Base-by-base conservation (phyloP, 2,329 filamentous ascomycete species). In the Sporothrix mexicana region DNA sequence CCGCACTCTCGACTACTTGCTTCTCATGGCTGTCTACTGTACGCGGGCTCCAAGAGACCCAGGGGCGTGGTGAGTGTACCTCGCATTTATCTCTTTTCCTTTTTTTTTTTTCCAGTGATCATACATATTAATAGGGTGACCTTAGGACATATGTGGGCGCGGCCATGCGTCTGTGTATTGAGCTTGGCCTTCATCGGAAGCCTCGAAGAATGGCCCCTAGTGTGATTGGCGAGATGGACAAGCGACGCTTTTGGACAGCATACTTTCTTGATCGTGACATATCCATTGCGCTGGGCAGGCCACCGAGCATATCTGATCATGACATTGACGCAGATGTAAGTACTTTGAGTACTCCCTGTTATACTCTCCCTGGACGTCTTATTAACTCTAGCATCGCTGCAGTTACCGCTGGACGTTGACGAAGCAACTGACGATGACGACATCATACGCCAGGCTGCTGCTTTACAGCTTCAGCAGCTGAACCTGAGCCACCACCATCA, bases 1-100 rank as follows among this genome's bases (percentile, higher is more conserved):
- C 49, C 49, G 49, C 49, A 51, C 49, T 51, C 13, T 51, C 49
- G 49, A 51, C 49, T 51, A 51, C 49, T n/a, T 51, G 49, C 49
- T 51, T 1, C 49, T 51, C 49, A 51, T 51, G 49, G 49, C 49
- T n/a, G 49, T 51, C 49, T 51, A 51, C 49, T 51, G 49, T n/a
- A 51, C 49, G 49, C 49, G 49, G 17, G 49, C 49, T 7, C 49
- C 49, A n/a, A 15, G 49, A 51, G 49, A 51, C 49, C 49, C 49
- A n/a, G 49, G 49, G 17, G 49, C 49, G n/a, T 51, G 49, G 49
- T 51, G n/a, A 15, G 49, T 51, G 17, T 13, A 51, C 45, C 45
- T 47, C 45, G 45, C 49, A 51, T 51, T 51, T 51, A 13, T 4
- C 9, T 47, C 9, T 47, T 47, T 8, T 4, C 3, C 3, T 47